Percentiles rank a stretch among this genome's conserved stretches.
phyloP scores from a whole-genome alignment of 257 asterid species.

The Solanum chiquidenum region DNA sequence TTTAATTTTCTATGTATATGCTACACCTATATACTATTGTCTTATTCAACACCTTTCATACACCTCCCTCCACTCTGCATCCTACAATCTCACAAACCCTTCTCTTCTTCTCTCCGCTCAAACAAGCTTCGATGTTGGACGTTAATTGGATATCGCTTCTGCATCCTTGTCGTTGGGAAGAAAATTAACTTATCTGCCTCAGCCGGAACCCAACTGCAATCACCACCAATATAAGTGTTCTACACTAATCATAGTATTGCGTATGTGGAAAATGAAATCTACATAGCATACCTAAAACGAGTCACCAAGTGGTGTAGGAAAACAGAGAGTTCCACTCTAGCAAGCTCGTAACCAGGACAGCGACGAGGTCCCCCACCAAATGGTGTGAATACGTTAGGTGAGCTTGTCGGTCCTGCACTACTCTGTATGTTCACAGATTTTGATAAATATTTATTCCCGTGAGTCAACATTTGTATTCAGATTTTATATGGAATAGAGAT shows the following conservation, averaged over 20 bases:
- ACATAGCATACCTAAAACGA: conserved; percentile 48
- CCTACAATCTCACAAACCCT: background rate
- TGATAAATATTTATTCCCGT: background rate
- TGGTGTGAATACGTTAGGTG: conserved; percentile 47
- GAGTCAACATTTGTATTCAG: background rate
- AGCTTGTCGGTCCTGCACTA: conserved; percentile 17
- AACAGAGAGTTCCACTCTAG: conserved; percentile 81
- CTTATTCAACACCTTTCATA: background rate
- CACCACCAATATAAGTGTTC: background rate
- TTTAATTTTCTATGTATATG: background rate
- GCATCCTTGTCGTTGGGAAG: conserved; percentile 87
- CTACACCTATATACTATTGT: background rate
- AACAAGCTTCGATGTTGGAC: conserved; percentile 31
- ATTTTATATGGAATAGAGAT: background rate
- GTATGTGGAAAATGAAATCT: background rate
- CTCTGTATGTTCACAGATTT: conserved; percentile 10
- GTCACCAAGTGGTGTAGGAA: conserved; percentile 91
- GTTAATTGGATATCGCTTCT: conserved; percentile 66
- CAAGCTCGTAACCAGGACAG: conserved; percentile 97
- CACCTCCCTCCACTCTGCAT: background rate
- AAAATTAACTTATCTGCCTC: conserved; percentile 78
- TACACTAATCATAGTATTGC: background rate
- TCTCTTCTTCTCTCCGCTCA: background rate
- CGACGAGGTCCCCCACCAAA: conserved; percentile 98
- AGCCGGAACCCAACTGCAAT: conserved; percentile 69